These are phyloP conservation scores for Priceomyces medius DNA, from an alignment of 805 yeast species.

Conservation along the genomic window DNA sequence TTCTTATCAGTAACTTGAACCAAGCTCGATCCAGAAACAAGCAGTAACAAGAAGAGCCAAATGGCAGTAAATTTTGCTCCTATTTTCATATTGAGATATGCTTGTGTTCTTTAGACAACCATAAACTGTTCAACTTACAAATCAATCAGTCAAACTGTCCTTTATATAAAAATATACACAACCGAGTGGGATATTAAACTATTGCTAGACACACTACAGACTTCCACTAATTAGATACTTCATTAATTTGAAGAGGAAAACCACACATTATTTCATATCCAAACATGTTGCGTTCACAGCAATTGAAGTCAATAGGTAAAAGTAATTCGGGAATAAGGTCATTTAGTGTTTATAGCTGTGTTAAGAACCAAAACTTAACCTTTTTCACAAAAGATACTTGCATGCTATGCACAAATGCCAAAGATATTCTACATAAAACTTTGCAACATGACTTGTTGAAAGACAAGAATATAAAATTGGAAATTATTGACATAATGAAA, in stretches of 20 bases:
- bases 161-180: background rate
- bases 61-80: background rate
- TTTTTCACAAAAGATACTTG: constrained; percentile 72
- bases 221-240: no score
- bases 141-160: background rate
- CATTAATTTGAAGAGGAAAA: no score
- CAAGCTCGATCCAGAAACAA: constrained; percentile 17
- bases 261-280: no score
- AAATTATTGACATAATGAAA: constrained; percentile 56
- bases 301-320: background rate
- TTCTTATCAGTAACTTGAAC: constrained; percentile 47
- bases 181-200: no score
- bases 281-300: background rate
- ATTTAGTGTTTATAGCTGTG: background rate
- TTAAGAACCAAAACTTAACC: constrained; percentile 32
- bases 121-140: background rate
- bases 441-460: constrained; percentile 27
- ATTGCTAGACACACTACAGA: no score
- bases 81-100: background rate
- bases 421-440: constrained; percentile 46
- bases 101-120: background rate
- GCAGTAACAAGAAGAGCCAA: constrained; percentile 1
- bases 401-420: constrained; percentile 66
- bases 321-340: background rate
- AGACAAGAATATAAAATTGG: constrained; percentile 30